A percentile compares a stretch with the other conserved stretches of the same genome.
Conservation (phyloP, 441 rosid genomes). For the Brassica balearica region DNA sequence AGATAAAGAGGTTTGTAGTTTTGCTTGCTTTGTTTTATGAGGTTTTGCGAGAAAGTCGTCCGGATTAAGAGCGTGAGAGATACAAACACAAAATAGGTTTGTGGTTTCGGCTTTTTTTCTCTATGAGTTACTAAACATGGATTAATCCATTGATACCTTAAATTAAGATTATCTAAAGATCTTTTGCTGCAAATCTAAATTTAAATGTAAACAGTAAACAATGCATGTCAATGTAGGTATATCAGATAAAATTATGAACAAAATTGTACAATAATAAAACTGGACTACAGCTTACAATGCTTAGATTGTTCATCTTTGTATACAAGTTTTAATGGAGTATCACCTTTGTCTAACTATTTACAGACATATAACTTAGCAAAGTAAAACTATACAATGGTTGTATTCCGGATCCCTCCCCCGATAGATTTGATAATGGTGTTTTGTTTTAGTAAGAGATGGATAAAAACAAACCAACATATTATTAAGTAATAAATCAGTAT, state of each 20-base stretch:
- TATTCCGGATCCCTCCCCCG: background rate
- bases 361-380: background rate
- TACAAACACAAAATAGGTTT: background rate
- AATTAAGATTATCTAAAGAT: background rate
- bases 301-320: background rate
- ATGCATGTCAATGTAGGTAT: background rate
- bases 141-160: background rate
- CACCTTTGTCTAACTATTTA: background rate
- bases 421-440: background rate
- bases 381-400: conserved; percentile 8
- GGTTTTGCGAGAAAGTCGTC: conserved; percentile 7
- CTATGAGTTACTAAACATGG: background rate
- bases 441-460: background rate
- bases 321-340: conserved; percentile 8
- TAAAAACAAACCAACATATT: background rate
- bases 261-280: background rate
- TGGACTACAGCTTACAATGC: background rate
- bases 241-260: background rate
- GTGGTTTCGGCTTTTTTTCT: background rate
- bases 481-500: conserved; percentile 20
- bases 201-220: background rate
- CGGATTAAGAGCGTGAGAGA: background rate
- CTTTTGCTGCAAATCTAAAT: background rate
- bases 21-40: background rate
- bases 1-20: conserved; percentile 8